phyloP scores from a whole-genome alignment of 2,329 filamentous ascomycete species.

The Beauveria rudraprayagi region DNA sequence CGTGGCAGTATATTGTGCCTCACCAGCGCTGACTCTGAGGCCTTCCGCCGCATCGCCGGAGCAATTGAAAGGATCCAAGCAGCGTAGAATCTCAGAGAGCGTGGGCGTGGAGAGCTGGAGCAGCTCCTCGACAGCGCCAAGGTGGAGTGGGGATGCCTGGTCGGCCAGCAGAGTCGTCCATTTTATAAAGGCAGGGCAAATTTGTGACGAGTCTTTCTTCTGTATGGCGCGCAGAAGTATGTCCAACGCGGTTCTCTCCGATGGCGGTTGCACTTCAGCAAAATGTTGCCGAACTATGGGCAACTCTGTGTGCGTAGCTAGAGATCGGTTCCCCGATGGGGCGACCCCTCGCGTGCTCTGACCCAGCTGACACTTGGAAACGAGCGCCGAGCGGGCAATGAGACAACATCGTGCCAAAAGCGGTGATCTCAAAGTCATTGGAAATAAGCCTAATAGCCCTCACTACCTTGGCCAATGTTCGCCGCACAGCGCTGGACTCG shows the following conservation, averaged over 20 bases:
- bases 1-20: constrained; percentile 31
- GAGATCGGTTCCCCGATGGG: constrained; percentile 17
- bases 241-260: constrained; percentile 16
- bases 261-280: constrained; percentile 12
- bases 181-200: constrained; percentile 20
- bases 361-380: constrained; percentile 13
- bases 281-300: constrained; percentile 4
- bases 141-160: constrained; percentile 13
- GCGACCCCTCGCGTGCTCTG: constrained; percentile 16
- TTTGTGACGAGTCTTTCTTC: constrained; percentile 16
- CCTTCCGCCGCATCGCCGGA: constrained; percentile 41
- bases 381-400: background rate
- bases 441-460: background rate
- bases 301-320: constrained; percentile 17
- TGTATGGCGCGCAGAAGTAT: constrained; percentile 26
- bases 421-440: constrained; percentile 24
- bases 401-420: constrained; percentile 18
- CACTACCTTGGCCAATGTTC: background rate
- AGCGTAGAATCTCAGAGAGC: constrained; percentile 56
- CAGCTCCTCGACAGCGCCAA: constrained; percentile 24
- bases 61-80: constrained; percentile 50
- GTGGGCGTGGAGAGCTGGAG: constrained; percentile 40
- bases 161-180: constrained; percentile 21
- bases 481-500: background rate
- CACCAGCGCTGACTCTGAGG: constrained; percentile 30